Base-by-base conservation (phyloP, 495 filamentous ascomycete genomes). In the Xylaria longipes region DNA sequence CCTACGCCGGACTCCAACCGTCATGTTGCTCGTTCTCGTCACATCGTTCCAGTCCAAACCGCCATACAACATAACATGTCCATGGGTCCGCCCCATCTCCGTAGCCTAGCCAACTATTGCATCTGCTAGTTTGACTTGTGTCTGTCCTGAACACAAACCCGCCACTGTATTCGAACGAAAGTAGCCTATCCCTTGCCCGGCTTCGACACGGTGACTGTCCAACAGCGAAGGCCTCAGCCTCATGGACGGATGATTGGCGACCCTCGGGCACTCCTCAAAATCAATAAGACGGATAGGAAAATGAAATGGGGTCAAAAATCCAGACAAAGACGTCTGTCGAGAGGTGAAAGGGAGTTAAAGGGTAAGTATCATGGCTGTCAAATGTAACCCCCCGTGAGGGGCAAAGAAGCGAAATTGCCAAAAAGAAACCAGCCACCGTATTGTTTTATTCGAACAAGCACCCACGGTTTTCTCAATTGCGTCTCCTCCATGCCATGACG, bases 11-110 rank as follows among this genome's bases (percentile, higher is more conserved):
- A 67, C 46, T 41, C 65, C 65, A 56, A 56, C 48, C 46, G 65
- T 67, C 48, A 67, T 67, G 48, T 31, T 67, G 60, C 48, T 67
- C 56, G 35, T 41, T 54, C 65, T 67, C 65, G 35, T 67, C 65
- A 67, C 35, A 48, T 67, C 65, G 46, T 67, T 67, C 60, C 60
- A 7, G 14, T 63, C 48, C 35, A n/a, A 56, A 43, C 48, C 48
- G 43, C 61, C 62, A 56, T 33, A 50, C 61, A n/a, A n/a, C n/a
- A n/a, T 20, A 48, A 31, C 63, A 63, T 60, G 12, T 41, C 60
- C 17, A 22, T 22, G 12, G 4, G 0, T 12, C 33, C 3, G n/a
- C 22, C 9, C 39, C 15, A 33, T 65, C 25, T 31, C 15, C 12
- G 14, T 31, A 5, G 11, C 20, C 33, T 20, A 4, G 37, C 31